Base-by-base conservation (phyloP, 2,329 filamentous ascomycete species). In the Cordyceps tenuipes region DNA sequence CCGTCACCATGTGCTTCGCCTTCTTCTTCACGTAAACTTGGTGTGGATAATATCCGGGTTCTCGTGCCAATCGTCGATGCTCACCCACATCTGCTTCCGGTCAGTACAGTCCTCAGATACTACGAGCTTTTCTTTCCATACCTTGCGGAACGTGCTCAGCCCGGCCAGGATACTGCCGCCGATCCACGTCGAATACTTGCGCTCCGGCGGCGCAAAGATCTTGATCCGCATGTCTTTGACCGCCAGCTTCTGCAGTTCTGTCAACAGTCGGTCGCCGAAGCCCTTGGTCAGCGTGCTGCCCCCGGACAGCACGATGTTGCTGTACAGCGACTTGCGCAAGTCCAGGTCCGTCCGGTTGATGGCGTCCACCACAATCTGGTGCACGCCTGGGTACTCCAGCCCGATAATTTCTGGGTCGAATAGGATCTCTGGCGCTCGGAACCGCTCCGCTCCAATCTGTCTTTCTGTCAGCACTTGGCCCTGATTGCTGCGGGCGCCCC, bases 151-250 rank as follows among this genome's bases (percentile, higher is more conserved):
- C 59, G 94, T 99, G 79, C 93, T 97, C 74, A 99, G 77, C 7
- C 94, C 93, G 39, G 94, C 94, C 66, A 99, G 79, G 76, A 99
- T 99, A 73, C 94, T 97, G 60, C 94, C 94, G 64, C 94, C 94
- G 67, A 97, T 97, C 94, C 94, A 99, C 36, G 94, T 99, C 63
- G 91, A 97, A 79, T 97, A 99, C 76, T 97, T 96, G 66, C 94
- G 84, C 80, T 99, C 94, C 6, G 94, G 93, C 59, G 94, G 94
- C 58, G 94, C 94, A 77, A 96, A 96, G 71, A 99, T 99, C 81
- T 97, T 96, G 79, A 99, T 97, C 69, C 92, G 86, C 93, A 97
- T 99, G 73, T 99, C 94, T 80, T 97, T 97, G 67, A 97, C 91
- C 12, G 94, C 94, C 68, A 97, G 79, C 72, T 88, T 83, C 77